phyloP scores from a whole-genome alignment of 1,284 basidiomycete genomes.

The Wallemia hederae region DNA sequence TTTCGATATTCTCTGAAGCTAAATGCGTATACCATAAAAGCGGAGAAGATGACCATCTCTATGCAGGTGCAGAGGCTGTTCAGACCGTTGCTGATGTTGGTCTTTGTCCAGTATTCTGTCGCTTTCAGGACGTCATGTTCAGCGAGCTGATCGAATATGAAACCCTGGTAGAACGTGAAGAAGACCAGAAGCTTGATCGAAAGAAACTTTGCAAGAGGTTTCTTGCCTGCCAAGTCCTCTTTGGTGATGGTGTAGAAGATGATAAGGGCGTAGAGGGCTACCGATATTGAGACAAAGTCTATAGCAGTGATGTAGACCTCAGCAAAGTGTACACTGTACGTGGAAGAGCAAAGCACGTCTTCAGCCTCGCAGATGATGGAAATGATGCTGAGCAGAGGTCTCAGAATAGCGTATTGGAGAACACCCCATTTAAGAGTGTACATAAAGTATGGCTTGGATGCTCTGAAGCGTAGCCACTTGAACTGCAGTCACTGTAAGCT shows the following conservation, averaged over 20 bases:
- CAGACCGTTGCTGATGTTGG: conserved; percentile 38
- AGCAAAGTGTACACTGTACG: conserved; percentile 1
- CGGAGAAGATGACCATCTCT: conserved; percentile 58
- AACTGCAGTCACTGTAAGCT: conserved; percentile 19
- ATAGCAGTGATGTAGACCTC: conserved; percentile 34
- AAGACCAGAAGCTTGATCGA: conserved; percentile 46
- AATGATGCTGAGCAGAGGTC: conserved; percentile 35
- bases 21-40: conserved; percentile 55
- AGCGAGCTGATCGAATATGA: conserved; percentile 16
- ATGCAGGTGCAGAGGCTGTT: conserved; percentile 51
- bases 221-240: conserved; percentile 39
- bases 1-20: conserved; percentile 30
- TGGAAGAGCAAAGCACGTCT: conserved; percentile 28
- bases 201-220: conserved; percentile 52
- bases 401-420: conserved; percentile 51
- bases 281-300: conserved; percentile 48
- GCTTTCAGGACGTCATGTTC: conserved; percentile 20
- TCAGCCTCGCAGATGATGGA: conserved; percentile 42
- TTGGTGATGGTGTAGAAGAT: conserved; percentile 52
- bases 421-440: conserved; percentile 37
- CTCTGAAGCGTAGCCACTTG: conserved; percentile 43
- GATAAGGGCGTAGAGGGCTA: conserved; percentile 47
- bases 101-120: conserved; percentile 36
- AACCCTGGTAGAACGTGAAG: conserved; percentile 17
- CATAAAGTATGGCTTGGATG: conserved; percentile 69